Evolutionary conservation across 768 basidiomycete genomes (phyloP).

Genomic region (Cystobasidium tubakii): DNA sequence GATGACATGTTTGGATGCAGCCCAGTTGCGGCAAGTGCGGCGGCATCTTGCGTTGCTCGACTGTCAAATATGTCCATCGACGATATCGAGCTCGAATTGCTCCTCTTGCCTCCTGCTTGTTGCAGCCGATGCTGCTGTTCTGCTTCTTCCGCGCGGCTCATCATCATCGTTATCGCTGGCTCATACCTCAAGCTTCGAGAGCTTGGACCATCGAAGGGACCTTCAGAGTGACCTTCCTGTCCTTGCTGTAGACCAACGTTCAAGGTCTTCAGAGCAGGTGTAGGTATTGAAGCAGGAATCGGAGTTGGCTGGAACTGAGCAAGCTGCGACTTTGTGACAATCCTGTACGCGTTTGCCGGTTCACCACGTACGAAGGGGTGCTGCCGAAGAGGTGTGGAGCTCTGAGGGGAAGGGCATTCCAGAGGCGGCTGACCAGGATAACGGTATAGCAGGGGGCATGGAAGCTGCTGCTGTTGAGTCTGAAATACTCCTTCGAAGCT

Average conservation of each 20-base stretch:
- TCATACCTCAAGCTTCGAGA: no score
- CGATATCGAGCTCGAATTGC: no score
- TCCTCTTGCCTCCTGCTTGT: no score
- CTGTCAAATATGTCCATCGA: no score
- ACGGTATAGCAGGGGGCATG: background rate
- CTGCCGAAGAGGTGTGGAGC: background rate
- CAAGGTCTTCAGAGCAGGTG: background rate
- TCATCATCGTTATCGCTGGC: no score
- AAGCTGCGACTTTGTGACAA: background rate
- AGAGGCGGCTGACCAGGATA: background rate
- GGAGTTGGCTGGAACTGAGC: background rate
- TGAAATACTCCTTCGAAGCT: background rate
- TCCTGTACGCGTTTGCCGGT: background rate
- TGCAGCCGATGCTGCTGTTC: no score
- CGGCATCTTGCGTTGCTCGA: no score
- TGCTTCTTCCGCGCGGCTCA: no score
- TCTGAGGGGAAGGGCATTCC: background rate
- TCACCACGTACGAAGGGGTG: background rate
- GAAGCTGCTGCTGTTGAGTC: background rate
- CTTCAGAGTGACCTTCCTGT: no score
- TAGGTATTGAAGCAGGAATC: background rate
- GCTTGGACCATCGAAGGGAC: no score
- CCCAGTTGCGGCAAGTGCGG: no score
- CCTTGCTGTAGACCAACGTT: background rate
- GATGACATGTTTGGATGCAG: no score